Evolutionary conservation across 305 asterid species (phyloP).

Genomic region (Withania somnifera): DNA sequence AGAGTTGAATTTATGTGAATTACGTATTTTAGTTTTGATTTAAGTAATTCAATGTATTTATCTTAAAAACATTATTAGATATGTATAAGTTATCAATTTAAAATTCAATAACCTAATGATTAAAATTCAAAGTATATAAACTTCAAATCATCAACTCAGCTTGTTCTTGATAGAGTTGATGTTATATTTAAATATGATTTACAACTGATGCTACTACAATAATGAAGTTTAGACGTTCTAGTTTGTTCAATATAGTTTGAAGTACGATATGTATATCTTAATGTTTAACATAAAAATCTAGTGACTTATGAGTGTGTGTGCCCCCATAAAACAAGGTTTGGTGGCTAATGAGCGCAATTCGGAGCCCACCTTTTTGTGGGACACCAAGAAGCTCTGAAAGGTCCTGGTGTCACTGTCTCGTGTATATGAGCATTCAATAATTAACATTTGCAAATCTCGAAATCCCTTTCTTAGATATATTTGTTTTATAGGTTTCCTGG

Average conservation of each 20-base stretch:
- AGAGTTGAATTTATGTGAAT: too few relatives aligned
- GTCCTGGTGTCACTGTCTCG: constrained; percentile 7
- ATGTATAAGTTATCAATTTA: too few relatives aligned
- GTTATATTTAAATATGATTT: neutral
- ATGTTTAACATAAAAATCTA: neutral
- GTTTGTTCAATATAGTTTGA: too few relatives aligned
- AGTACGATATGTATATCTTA: neutral
- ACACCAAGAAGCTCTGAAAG: neutral
- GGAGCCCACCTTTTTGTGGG: neutral
- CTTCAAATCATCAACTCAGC: too few relatives aligned
- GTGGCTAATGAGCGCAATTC: neutral
- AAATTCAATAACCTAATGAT: too few relatives aligned
- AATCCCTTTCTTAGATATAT: neutral
- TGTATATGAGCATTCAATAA: constrained; percentile 7
- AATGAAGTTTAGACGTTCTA: too few relatives aligned
- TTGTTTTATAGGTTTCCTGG: constrained; percentile 4
- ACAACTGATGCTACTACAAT: neutral
- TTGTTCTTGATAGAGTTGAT: too few relatives aligned
- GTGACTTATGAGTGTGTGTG: neutral
- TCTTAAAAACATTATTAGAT: too few relatives aligned
- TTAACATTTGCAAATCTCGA: constrained; percentile 1
- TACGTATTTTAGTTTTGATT: too few relatives aligned
- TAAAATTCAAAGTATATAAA: too few relatives aligned
- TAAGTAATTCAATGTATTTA: too few relatives aligned
- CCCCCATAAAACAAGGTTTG: neutral